Evolutionary conservation across 768 basidiomycete species (phyloP).

Genomic region (Xerocomus brunneocitrinus): DNA sequence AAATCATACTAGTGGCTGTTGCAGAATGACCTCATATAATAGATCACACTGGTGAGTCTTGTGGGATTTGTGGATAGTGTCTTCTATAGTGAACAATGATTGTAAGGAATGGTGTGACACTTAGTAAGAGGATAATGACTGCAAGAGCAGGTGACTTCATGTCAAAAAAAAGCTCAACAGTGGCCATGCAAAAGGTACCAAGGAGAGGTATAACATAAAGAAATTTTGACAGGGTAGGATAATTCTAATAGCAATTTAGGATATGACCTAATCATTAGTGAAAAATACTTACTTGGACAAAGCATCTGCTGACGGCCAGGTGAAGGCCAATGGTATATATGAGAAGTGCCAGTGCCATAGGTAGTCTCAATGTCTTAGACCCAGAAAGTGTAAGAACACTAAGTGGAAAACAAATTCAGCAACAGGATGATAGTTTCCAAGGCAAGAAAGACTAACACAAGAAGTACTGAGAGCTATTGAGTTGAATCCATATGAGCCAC

Average conservation of each 20-base stretch:
- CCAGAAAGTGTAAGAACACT: conserved; percentile 15
- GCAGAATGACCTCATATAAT: neutral
- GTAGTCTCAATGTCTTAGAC: neutral
- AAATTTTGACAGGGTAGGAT: neutral
- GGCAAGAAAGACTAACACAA: conserved; percentile 6
- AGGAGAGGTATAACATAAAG: conserved; percentile 14
- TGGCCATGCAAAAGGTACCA: conserved; percentile 11
- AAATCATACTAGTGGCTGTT: neutral
- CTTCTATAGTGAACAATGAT: neutral
- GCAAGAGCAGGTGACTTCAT: conserved; percentile 9
- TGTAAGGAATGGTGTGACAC: conserved; percentile 7
- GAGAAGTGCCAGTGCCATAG: conserved; percentile 6
- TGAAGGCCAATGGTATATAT: neutral
- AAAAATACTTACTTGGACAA: neutral
- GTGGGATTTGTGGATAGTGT: neutral
- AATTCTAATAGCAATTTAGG: too few species aligned
- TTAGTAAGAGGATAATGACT: conserved; percentile 2
- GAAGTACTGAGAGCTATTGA: conserved; percentile 11
- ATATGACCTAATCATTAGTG: neutral
- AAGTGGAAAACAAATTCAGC: neutral
- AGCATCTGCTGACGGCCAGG: neutral
- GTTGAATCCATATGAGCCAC: neutral
- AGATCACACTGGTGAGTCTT: neutral
- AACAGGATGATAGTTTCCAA: neutral
- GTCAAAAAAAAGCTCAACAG: conserved; percentile 3